Conservation (phyloP, 257 asterid genomes). For the Penstemon eatonii region DNA sequence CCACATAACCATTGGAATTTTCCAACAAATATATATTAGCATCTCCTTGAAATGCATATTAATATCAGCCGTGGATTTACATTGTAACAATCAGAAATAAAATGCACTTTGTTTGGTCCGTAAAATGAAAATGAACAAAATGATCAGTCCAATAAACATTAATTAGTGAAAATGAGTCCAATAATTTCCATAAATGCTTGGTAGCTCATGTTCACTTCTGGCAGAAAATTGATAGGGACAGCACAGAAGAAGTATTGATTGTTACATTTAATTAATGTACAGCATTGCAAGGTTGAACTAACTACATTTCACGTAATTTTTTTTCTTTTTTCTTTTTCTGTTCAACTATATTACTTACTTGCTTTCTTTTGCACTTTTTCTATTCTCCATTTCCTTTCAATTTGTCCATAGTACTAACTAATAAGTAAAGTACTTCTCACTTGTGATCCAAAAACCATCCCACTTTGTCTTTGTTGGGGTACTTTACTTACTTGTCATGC, state of each 20-base stretch:
- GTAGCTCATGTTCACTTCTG: no score
- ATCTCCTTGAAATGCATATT: no score
- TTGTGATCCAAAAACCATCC: constrained; percentile 16
- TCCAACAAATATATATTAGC: no score
- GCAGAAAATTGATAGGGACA: not conserved
- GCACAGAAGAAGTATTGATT: not conserved
- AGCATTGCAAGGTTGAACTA: constrained; percentile 26
- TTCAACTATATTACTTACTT: not conserved
- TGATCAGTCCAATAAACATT: no score
- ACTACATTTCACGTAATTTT: constrained; percentile 31
- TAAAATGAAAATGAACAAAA: no score
- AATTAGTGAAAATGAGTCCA: not conserved
- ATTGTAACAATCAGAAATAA: no score
- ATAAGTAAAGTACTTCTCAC: constrained; percentile 16
- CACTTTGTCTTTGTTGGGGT: not conserved
- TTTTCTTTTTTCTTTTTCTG: no score
- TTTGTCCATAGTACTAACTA: constrained; percentile 10
- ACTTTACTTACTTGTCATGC: not conserved
- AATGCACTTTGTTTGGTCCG: no score
- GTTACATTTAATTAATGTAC: not conserved
- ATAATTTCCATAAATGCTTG: not conserved
- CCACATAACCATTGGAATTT: no score
- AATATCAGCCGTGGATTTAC: no score
- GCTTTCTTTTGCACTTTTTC: constrained; percentile 30
- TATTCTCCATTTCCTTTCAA: not conserved